Percentiles rank a stretch among this genome's conserved stretches.
These are phyloP conservation scores for Collybia sordida DNA, from an alignment of 768 basidiomycete species.

Conservation along the genomic window DNA sequence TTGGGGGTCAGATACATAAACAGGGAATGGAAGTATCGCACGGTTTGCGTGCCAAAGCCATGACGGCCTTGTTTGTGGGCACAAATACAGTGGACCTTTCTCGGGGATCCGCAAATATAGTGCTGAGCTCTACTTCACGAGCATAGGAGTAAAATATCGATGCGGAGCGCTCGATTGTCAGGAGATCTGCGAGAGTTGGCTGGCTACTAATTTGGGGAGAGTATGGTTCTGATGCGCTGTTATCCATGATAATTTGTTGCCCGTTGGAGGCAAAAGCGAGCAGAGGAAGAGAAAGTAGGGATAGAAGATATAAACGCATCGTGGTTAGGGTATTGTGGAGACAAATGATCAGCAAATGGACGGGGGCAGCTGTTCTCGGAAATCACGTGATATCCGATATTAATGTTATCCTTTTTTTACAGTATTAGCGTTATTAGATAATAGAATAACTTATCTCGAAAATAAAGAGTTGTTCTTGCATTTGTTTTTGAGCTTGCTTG, in stretches of 20 bases:
- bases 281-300: conserved; percentile 27
- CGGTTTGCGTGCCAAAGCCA: conserved; percentile 81
- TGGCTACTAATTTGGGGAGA: conserved; percentile 38
- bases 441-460: too few relatives aligned
- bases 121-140: conserved; percentile 64
- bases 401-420: too few relatives aligned
- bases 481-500: too few relatives aligned
- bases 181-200: conserved; percentile 70
- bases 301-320: conserved; percentile 35
- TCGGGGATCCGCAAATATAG: conserved; percentile 39
- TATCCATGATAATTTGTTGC: conserved; percentile 33
- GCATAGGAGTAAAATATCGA: conserved; percentile 88
- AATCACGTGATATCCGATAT: too few relatives aligned
- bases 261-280: conserved; percentile 28
- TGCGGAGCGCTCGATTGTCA: conserved; percentile 71
- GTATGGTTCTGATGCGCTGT: conserved; percentile 14
- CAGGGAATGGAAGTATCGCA: conserved; percentile 38
- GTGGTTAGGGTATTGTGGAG: neutral
- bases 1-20: neutral
- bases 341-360: too few relatives aligned
- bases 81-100: conserved; percentile 63
- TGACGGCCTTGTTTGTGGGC: conserved; percentile 87
- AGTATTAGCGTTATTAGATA: too few relatives aligned
- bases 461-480: too few relatives aligned
- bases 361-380: too few relatives aligned